phyloP scores from a whole-genome alignment of 116 monocot genomes.

The Iris pallida region DNA sequence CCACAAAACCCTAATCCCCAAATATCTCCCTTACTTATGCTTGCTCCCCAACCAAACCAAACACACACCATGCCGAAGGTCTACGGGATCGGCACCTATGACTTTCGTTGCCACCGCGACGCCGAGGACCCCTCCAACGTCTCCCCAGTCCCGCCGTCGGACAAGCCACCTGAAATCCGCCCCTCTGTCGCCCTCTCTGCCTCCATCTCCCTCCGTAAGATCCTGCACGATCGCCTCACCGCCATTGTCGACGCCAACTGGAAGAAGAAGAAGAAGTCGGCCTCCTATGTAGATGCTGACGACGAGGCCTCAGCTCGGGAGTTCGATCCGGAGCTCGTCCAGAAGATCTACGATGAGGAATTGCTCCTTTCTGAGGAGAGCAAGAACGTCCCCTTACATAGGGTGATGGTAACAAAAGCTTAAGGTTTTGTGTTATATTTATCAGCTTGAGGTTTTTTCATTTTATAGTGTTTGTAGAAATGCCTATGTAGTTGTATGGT shows the following conservation, averaged over 20 bases:
- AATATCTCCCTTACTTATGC: too few species aligned
- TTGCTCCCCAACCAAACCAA: too few species aligned
- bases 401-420: slow-evolving; percentile 99
- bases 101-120: slow-evolving; percentile 89
- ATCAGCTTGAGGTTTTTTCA: too few species aligned
- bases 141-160: neutral
- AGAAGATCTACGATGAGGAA: slow-evolving; percentile 83
- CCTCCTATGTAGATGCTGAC: too few species aligned
- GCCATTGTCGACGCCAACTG: slow-evolving; percentile 66
- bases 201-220: slow-evolving; percentile 80
- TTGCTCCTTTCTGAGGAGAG: slow-evolving; percentile 54
- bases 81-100: slow-evolving; percentile 79
- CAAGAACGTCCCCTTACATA: slow-evolving; percentile 82
- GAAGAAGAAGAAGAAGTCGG: too few species aligned
- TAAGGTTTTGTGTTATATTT: too few species aligned
- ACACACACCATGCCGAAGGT: slow-evolving; percentile 95
- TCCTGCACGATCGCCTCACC: slow-evolving; percentile 85
- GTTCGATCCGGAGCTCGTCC: slow-evolving; percentile 77
- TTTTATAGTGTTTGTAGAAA: too few species aligned
- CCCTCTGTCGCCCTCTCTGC: slow-evolving; percentile 27
- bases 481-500: too few species aligned
- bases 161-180: slow-evolving; percentile 24
- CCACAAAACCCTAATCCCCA: too few species aligned
- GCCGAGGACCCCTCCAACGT: slow-evolving; percentile 60
- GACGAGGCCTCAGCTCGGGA: neutral